Conservation (phyloP, 352 stramenopile species). For the Thraustotheca clavata region DNA sequence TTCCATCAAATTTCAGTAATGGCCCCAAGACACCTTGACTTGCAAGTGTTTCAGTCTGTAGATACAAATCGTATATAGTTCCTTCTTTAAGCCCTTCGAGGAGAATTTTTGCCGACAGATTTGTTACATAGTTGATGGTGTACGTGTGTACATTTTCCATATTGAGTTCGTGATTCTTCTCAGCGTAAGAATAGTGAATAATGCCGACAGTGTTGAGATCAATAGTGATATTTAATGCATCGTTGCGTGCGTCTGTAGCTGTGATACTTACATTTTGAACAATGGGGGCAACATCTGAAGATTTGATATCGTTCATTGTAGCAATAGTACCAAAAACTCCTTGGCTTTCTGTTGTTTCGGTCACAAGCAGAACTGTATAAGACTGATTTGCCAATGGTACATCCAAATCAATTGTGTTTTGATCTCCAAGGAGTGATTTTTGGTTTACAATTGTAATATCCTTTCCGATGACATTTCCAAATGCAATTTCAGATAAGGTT, state of each 20-base stretch:
- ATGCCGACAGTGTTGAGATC: slow-evolving; percentile 41
- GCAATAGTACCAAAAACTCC: slow-evolving; percentile 68
- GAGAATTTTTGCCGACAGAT: slow-evolving; percentile 28
- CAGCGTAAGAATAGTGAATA: slow-evolving; percentile 43
- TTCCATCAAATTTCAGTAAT: not conserved
- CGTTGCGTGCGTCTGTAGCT: slow-evolving; percentile 51
- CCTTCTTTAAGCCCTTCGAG: slow-evolving; percentile 45
- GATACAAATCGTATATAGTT: slow-evolving; percentile 61
- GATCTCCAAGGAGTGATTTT: slow-evolving; percentile 28
- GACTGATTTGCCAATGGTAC: slow-evolving; percentile 43
- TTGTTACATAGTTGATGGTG: slow-evolving; percentile 8
- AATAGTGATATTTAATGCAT: slow-evolving; percentile 47
- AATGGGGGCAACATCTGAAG: slow-evolving; percentile 36
- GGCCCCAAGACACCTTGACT: slow-evolving; percentile 55
- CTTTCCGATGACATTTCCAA: slow-evolving; percentile 56
- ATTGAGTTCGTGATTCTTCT: slow-evolving; percentile 22
- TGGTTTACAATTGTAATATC: slow-evolving; percentile 43
- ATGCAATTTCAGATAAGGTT: slow-evolving; percentile 31
- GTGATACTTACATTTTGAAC: slow-evolving; percentile 32
- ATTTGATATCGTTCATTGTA: slow-evolving; percentile 40
- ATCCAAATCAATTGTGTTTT: slow-evolving; percentile 41
- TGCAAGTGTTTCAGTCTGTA: slow-evolving; percentile 60
- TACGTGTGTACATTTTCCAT: not conserved
- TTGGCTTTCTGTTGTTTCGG: slow-evolving; percentile 53
- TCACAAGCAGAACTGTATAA: slow-evolving; percentile 68